Conservation (phyloP, 1,284 basidiomycete species). For the Leccinum subfulvum region DNA sequence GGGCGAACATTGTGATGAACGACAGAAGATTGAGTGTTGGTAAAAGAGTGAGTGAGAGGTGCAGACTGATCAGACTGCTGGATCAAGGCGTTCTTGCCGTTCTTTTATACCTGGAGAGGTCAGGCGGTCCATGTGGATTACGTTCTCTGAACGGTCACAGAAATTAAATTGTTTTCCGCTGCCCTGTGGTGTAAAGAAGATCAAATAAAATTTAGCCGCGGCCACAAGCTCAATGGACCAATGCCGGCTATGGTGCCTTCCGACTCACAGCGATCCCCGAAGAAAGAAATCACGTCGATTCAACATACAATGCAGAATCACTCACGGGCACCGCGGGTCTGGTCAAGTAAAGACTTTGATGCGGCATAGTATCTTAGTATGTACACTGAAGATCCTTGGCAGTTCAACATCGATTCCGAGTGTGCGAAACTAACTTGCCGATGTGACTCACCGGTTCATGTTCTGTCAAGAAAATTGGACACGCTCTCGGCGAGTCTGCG, state of each 20-base stretch:
- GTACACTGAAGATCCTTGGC: neutral
- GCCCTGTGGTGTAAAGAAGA: neutral
- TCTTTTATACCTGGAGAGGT: neutral
- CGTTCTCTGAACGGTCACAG: neutral
- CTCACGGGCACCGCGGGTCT: neutral
- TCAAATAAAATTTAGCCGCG: neutral
- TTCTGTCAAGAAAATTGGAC: neutral
- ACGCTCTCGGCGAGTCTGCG: neutral
- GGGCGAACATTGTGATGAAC: neutral
- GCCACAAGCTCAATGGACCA: neutral
- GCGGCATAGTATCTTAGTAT: neutral
- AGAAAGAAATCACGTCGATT: neutral
- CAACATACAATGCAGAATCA: neutral
- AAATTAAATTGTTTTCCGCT: neutral
- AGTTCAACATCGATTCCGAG: neutral
- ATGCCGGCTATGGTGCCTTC: neutral
- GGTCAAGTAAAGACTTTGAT: neutral
- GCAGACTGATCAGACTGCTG: neutral
- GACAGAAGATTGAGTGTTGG: neutral
- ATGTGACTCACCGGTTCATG: neutral
- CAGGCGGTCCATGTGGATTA: neutral
- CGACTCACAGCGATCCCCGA: neutral
- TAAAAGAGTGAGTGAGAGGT: neutral
- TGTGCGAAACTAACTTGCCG: neutral
- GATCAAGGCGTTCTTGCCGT: neutral